phyloP scores from a whole-genome alignment of 345 rosid genomes.

The Eucalyptus virginea region DNA sequence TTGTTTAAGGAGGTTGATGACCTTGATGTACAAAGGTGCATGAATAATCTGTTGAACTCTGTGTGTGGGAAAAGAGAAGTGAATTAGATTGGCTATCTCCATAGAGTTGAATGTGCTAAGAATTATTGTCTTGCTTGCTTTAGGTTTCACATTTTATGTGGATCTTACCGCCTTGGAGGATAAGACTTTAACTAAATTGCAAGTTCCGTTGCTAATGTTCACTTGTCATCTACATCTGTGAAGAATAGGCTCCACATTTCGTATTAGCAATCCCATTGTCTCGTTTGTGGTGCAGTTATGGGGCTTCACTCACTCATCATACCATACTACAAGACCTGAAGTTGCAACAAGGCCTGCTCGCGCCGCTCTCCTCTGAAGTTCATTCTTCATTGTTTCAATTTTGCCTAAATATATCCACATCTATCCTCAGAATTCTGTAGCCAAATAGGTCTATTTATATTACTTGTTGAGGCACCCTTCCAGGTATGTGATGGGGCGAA shows the following conservation, averaged over 20 bases:
- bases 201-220: background rate
- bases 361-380: background rate
- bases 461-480: no score
- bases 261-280: background rate
- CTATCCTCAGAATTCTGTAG: background rate
- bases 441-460: background rate
- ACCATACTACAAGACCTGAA: conserved; percentile 5
- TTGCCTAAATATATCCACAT: background rate
- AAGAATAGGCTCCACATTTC: background rate
- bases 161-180: background rate
- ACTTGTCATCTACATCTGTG: background rate
- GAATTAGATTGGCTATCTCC: background rate
- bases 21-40: background rate
- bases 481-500: no score
- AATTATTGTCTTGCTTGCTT: background rate
- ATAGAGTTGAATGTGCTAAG: background rate
- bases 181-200: background rate
- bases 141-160: background rate
- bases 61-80: background rate
- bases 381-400: background rate
- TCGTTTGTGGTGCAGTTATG: conserved; percentile 51
- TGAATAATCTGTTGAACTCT: background rate
- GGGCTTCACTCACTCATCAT: conserved; percentile 64
- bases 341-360: background rate
- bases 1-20: background rate